Evolutionary conservation across 2,329 filamentous ascomycete species (phyloP), one percentile per base, ranked within the genome.

Genomic region (Venturia effusa): DNA sequence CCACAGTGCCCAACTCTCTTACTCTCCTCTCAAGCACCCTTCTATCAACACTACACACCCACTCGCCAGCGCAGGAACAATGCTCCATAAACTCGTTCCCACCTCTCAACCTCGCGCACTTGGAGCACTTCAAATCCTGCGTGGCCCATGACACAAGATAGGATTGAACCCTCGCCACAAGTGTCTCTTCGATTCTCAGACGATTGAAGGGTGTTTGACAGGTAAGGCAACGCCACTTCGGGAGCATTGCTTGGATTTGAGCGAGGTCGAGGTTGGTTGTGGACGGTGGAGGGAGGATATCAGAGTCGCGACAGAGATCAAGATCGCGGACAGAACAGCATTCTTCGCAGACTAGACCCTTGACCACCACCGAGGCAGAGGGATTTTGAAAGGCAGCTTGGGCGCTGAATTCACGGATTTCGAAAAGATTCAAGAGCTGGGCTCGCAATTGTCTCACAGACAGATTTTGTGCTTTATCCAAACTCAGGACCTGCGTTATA

Each of bases 31-130:
- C 75, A 32, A 93, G 78, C 34, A 89, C 88, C 82, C 81, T 68
- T 1, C 32, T 6, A 45, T 87, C 83, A 66, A 92, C 80, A 24
- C 86, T 90, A 68, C 85, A 85, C 22, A 81, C 82, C 94, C 94
- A 99, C 65, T 84, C 83, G 3, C 94, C 94, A 66, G 90, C 90
- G 79, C 94, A 99, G 13, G 87, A 88, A 76, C 95, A 99, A 75
- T 97, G 92, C 74, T 97, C 93, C 86, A 94, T 92, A 70, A 97
- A 95, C 71, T 97, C 93, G 73, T 96, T 97, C 48, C 90, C 81
- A 71, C 90, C 81, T 71, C 91, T 80, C 45, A 96, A 75, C 4
- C 77, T 70, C 51, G 74, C 75, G 69, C 84, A 87, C 69, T 90
- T 90, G 39, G 83, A 84, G 73, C 94, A 99, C 76, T 91, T 91